These are phyloP conservation scores for Ilex paraguariensis DNA, from an alignment of 305 asterid species.

Conservation along the genomic window DNA sequence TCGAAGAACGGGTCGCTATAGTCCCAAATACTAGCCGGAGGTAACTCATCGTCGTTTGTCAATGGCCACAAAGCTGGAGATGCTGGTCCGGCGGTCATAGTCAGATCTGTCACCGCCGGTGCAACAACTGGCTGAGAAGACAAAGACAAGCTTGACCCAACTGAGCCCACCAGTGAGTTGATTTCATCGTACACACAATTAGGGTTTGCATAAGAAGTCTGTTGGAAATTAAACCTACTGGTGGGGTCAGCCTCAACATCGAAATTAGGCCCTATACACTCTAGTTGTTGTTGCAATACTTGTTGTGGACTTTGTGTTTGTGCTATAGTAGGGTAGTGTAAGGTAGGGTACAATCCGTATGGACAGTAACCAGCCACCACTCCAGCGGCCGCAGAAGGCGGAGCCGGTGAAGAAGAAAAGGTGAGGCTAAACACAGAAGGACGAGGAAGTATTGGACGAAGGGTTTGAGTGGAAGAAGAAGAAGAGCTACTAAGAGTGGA, in stretches of 20 bases:
- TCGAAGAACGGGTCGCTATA: slow-evolving; percentile 54
- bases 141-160: slow-evolving; percentile 28
- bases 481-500: slow-evolving; percentile 32
- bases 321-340: slow-evolving; percentile 32
- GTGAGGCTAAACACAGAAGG: slow-evolving; percentile 56
- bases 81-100: slow-evolving; percentile 22
- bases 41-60: slow-evolving; percentile 45
- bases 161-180: slow-evolving; percentile 37
- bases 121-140: slow-evolving; percentile 24
- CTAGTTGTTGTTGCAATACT: slow-evolving; percentile 18
- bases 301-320: slow-evolving; percentile 20
- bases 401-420: slow-evolving; percentile 18
- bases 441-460: slow-evolving; percentile 74
- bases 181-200: slow-evolving; percentile 35
- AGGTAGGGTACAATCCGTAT: slow-evolving; percentile 44
- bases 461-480: slow-evolving; percentile 48
- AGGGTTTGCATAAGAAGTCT: slow-evolving; percentile 40
- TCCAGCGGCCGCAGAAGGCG: slow-evolving; percentile 6
- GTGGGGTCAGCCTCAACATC: slow-evolving; percentile 23
- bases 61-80: slow-evolving; percentile 53
- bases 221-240: neutral
- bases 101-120: slow-evolving; percentile 22
- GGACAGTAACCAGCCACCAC: slow-evolving; percentile 20
- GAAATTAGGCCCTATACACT: slow-evolving; percentile 19
- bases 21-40: slow-evolving; percentile 59